Base-by-base conservation (phyloP, 129 eudicot species). In the Cynara cardunculus region DNA sequence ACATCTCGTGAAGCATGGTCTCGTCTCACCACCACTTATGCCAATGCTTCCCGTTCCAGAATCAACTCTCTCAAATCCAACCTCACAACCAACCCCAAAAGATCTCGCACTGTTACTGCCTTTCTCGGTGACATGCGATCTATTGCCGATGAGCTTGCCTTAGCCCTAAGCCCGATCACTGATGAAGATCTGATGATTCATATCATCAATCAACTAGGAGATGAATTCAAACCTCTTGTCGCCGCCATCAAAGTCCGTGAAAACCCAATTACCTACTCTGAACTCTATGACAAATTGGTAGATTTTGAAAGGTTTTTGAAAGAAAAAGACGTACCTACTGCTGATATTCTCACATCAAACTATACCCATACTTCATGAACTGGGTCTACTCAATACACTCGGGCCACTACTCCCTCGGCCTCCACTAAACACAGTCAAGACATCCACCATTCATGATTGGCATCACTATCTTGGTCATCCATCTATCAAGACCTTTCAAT, bases 391-490 rank as follows among this genome's bases (percentile, higher is more conserved):
- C 53, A 5, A 5, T 12, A 65, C 13, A 56, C 4, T 46, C 9
- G 46, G 25, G 30, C 83, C 68, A 73, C 24, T 24, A 44, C 24
- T n/a, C 0, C 26, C 19, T 27, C 1, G 2, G 14, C n/a, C 27
- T 24, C 44, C 4, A n/a, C n/a, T 21, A 72, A 25, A 59, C 76
- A 19, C 71, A 5, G 53, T 28, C 71, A 46, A 25, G 25, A 74
- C 78, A 25, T 74, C 78, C 2, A 12, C 67, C 11, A 1, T 26
- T 13, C 67, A 69, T 11, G 68, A 37, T 12, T 78, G 75, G 82
- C 82, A 78, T 69, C 64, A 44, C 7, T 12, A 49, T 27, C 83
- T 79, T 19, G 56, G 56, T 79, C 83, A 70, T 56, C 77, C 77
- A 46, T 46, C 49, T 1, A 26, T 25, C 44, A 72, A 64, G 46